These are phyloP conservation scores for Termitomyces sp. DNA, from an alignment of 768 basidiomycete genomes.

Conservation along the genomic window DNA sequence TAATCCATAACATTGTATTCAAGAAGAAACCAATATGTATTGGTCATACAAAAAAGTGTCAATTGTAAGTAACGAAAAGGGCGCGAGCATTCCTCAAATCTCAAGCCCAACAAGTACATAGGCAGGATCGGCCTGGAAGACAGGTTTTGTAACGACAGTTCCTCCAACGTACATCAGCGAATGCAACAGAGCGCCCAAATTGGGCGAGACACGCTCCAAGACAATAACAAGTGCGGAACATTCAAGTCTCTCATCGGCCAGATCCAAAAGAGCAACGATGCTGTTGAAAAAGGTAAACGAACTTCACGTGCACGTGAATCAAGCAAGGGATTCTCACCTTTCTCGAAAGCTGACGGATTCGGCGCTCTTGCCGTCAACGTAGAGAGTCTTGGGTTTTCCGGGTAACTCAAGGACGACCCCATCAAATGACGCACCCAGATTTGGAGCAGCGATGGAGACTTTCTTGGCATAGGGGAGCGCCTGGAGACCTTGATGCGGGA, in stretches of 20 bases:
- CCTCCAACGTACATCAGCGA: slow-evolving; percentile 93
- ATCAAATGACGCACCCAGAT: slow-evolving; percentile 64
- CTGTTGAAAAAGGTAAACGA: slow-evolving; percentile 29
- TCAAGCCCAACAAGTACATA: slow-evolving; percentile 86
- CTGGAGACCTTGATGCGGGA: slow-evolving; percentile 64
- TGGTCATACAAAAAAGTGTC: too few species aligned
- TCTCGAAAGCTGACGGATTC: slow-evolving; percentile 75
- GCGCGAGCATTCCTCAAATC: slow-evolving; percentile 35
- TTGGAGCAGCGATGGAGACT: slow-evolving; percentile 66
- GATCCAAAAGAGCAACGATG: slow-evolving; percentile 81
- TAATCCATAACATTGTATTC: too few species aligned
- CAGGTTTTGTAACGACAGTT: slow-evolving; percentile 75
- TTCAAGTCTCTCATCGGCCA: slow-evolving; percentile 78
- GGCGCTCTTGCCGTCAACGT: slow-evolving; percentile 81
- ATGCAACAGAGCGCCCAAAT: slow-evolving; percentile 72
- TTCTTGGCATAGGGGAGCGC: slow-evolving; percentile 71
- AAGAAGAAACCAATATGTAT: too few species aligned
- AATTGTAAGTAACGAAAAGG: not conserved
- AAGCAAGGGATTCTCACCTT: slow-evolving; percentile 46
- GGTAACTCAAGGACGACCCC: slow-evolving; percentile 76
- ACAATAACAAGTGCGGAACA: slow-evolving; percentile 78
- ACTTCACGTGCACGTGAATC: not conserved
- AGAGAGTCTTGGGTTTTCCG: slow-evolving; percentile 67
- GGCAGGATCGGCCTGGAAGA: slow-evolving; percentile 67
- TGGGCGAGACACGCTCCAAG: slow-evolving; percentile 66